Evolutionary conservation across 2,329 filamentous ascomycete species (phyloP), one percentile per base, ranked within the genome.

Genomic region (Fusarium brevicatenulatum): DNA sequence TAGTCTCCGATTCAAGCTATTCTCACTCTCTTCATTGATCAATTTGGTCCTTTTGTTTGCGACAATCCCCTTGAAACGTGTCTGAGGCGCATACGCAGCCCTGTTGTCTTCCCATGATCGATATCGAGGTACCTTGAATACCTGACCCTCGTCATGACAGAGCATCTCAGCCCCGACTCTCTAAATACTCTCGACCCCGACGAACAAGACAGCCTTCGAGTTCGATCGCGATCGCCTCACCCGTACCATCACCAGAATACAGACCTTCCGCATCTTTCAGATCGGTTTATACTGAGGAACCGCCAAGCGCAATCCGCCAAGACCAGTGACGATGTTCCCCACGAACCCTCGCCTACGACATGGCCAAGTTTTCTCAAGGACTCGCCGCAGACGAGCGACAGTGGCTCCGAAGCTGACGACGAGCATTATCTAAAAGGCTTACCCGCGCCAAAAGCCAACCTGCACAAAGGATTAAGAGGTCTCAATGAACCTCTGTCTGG

Each of bases 331-430:
- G 64, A 70, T 66, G 74, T 69, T 62, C 61, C 66, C 61, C 70
- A 66, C 57, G 71, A 69, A 34, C 63, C 67, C n/a, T 78, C 79
- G 36, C 74, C 75, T 12, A 74, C 76, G 30, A 59, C 63, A n/a
- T 76, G 66, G 54, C 68, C 76, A n/a, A 73, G 77, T 49, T 82
- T 85, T 70, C 81, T 83, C 65, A 86, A 85, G 71, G 87, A 89
- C 57, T 89, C 89, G 9, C 86, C 87, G 3, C 87, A 90, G 4
- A 89, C 89, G 16, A 97, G 94, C 81, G 95, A 97, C 75, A 97
- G 95, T 80, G 95, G 95, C 30, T 97, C 95, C 23, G 95, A 98
- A 80, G 95, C 95, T 43, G 95, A 98, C 78, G 95, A 98, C 83
- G 95, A 98, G 81, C 93, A 95, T 71, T 91, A 95, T 75, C 86